A percentile compares a stretch with the other conserved stretches of the same genome.
Evolutionary conservation across 164 flowering plant genomes (phyloP).

Genomic region (Litsea cubeba): DNA sequence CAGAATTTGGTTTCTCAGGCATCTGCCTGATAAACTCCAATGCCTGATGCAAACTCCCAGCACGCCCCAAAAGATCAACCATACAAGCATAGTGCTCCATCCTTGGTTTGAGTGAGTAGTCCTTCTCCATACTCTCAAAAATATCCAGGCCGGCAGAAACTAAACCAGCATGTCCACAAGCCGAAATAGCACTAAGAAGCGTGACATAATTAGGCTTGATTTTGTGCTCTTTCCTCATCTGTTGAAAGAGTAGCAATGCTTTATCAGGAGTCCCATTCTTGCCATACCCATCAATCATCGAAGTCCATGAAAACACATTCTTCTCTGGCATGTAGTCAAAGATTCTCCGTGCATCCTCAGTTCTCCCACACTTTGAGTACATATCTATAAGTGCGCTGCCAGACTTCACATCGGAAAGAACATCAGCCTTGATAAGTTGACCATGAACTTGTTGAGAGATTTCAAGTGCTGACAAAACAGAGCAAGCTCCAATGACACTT

Average conservation of each 20-base stretch:
- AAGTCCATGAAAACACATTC: constrained; percentile 90
- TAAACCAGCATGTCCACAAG: constrained; percentile 90
- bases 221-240: constrained; percentile 32
- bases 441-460: constrained; percentile 70
- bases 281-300: constrained; percentile 97
- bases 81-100: constrained; percentile 97
- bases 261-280: constrained; percentile 66
- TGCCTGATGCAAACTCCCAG: constrained; percentile 63
- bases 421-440: constrained; percentile 54
- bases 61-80: constrained; percentile 90
- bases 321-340: constrained; percentile 60
- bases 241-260: constrained; percentile 58
- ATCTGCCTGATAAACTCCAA: constrained; percentile 56
- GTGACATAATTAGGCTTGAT: constrained; percentile 74
- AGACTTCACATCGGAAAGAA: constrained; percentile 39
- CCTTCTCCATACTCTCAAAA: constrained; percentile 68
- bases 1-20: constrained; percentile 77
- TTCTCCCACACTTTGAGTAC: constrained; percentile 84
- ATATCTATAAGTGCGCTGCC: constrained; percentile 92
- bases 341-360: constrained; percentile 57
- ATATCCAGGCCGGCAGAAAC: constrained; percentile 58
- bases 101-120: constrained; percentile 55
- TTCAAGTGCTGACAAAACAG: constrained; percentile 54
- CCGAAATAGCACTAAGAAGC: constrained; percentile 76
- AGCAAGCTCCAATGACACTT: constrained; percentile 86